Conservation (phyloP, 805 yeast genomes). For the Candida krabiensis region DNA sequence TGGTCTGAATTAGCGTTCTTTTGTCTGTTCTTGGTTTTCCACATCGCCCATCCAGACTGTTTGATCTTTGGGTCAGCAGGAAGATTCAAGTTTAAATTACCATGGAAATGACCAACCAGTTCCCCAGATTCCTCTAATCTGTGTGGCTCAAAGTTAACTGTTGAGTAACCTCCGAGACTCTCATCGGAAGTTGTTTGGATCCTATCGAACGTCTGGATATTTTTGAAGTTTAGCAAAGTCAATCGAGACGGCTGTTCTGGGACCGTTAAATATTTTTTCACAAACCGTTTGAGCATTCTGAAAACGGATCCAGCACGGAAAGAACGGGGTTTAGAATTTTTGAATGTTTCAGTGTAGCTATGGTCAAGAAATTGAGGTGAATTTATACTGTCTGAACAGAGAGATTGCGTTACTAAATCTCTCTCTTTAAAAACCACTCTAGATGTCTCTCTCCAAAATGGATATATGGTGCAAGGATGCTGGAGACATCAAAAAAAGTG, state of each 20-base stretch:
- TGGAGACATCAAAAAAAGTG: too few species aligned
- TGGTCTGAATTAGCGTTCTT: constrained; percentile 36
- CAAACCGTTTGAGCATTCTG: constrained; percentile 9
- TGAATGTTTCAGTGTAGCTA: too few species aligned
- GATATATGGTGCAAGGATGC: too few species aligned
- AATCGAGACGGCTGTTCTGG: constrained; percentile 24
- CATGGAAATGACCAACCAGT: constrained; percentile 64
- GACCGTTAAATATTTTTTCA: constrained; percentile 15
- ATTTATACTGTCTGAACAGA: too few species aligned
- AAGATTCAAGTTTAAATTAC: constrained; percentile 64
- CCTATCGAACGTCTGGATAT: constrained; percentile 46
- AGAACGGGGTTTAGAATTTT: too few species aligned
- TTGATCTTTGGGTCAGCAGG: constrained; percentile 65
- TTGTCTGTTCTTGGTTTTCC: constrained; percentile 68
- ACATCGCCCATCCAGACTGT: constrained; percentile 77
- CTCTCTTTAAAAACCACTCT: too few species aligned
- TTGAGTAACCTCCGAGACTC: constrained; percentile 77
- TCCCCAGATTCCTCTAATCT: constrained; percentile 35
- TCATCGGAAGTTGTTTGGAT: constrained; percentile 67
- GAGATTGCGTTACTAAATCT: too few species aligned
- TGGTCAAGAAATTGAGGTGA: too few species aligned
- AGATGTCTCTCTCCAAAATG: too few species aligned
- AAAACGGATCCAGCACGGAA: too few species aligned
- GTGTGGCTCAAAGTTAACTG: constrained; percentile 45
- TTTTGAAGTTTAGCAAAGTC: constrained; percentile 58